Evolutionary conservation across 1,284 basidiomycete species (phyloP), one percentile per base, ranked within the genome.

Genomic region (Naganishia sp.): DNA sequence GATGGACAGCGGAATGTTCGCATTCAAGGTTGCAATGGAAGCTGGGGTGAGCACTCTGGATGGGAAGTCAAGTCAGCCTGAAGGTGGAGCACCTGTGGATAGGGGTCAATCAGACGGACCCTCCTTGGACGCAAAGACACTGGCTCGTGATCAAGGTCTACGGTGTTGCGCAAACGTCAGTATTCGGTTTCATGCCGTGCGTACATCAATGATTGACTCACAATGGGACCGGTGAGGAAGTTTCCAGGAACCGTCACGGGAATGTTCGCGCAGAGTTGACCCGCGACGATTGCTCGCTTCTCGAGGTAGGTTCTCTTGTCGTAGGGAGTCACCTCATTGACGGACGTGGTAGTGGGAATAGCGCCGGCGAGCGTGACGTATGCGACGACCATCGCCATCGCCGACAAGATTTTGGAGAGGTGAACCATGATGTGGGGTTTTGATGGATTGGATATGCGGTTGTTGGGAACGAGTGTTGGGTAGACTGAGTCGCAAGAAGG

Each of bases 61-160:
- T 13, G 3, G 17, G n/a, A 42, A 23, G 32, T n/a, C 15, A 10
- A 25, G 7, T 39, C 35, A 39, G 35, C 35, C 35, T 9, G 4
- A 39, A 39, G 35, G 2, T 39, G 35, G 35, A 13, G 10, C 10
- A 39, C 3, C 3, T 5, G 35, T 11, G 9, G 51, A 32, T 9
- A 53, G 15, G 51, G n/a, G 3, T n/a, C 13, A 21, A 39, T 3
- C 3, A 9, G 39, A 43, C 55, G 10, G 11, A 57, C 55, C 55
- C 55, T 57, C 32, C 55, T 46, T 57, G 42, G 6, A 57, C 18
- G 25, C 55, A 57, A 39, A 57, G 55, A 57, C 55, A 57, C n/a
- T 31, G 25, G 31, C 55, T 39, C n/a, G 21, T n/a, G 35, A 31
- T 39, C 42, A 57, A 31, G 45, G 55, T 57, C 55, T 57, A 25